These are phyloP conservation scores for Monascus ruber DNA, from an alignment of 2,329 filamentous ascomycete species.

Conservation along the genomic window DNA sequence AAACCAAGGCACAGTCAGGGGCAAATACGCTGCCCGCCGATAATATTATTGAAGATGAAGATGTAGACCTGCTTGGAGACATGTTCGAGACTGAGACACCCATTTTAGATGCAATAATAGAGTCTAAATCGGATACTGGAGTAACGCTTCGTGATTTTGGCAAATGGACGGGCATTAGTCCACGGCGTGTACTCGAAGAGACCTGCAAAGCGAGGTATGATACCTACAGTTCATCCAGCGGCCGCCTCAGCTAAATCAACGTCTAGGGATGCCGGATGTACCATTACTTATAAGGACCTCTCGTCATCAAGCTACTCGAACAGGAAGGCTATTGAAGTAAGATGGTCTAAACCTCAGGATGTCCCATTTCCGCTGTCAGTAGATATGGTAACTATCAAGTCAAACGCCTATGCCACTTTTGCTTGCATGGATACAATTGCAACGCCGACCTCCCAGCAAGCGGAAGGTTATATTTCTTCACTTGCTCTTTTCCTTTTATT, in stretches of 20 bases:
- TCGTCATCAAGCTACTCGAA: constrained; percentile 66
- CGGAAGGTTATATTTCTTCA: constrained; percentile 77
- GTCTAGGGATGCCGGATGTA: constrained; percentile 56
- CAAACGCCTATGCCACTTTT: constrained; percentile 39
- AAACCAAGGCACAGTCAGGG: constrained; percentile 7
- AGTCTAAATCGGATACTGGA: constrained; percentile 23
- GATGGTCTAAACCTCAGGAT: constrained; percentile 67
- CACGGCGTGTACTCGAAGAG: constrained; percentile 69
- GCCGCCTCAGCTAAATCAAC: background rate
- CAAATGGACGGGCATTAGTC: constrained; percentile 64
- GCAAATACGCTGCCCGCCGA: constrained; percentile 9
- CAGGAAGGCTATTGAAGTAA: constrained; percentile 61
- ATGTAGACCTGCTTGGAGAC: constrained; percentile 40
- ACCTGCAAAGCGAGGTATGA: constrained; percentile 65
- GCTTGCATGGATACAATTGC: constrained; percentile 67
- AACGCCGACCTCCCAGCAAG: constrained; percentile 65
- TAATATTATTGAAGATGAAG: constrained; percentile 28
- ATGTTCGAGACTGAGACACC: constrained; percentile 43
- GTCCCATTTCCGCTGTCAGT: constrained; percentile 32
- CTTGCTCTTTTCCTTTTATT: constrained; percentile 73
- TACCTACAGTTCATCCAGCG: background rate
- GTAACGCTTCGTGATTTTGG: constrained; percentile 67
- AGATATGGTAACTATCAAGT: constrained; percentile 30
- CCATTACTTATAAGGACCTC: constrained; percentile 55
- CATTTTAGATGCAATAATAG: constrained; percentile 22